Evolutionary conservation across 768 basidiomycete genomes (phyloP), one percentile per base, ranked within the genome.

Genomic region (Serendipita vermifera): DNA sequence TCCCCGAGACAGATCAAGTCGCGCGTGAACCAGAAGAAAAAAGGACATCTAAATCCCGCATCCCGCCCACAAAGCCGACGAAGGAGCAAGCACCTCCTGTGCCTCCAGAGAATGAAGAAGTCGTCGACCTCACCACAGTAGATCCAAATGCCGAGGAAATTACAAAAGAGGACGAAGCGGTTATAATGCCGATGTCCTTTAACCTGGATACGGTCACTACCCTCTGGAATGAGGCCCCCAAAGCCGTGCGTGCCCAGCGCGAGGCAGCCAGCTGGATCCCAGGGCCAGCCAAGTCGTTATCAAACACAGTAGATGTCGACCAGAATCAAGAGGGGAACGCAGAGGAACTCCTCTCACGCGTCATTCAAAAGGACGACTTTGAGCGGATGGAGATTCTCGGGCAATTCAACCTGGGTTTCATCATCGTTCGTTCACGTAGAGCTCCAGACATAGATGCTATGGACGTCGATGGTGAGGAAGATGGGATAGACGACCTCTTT

Each of bases 401-500:
- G 0, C 96, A 99, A 68, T 99, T 97, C 69, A 99, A 99, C 63
- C 76, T 84, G 31, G 93, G 93, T 0, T 99, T 99, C 69, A 90
- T 99, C 67, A 77, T 99, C 57, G 78, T 80, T 2, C 79, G 93
- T 4, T 77, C 85, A 61, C 71, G 72, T 57, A 72, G 72, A 59
- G 48, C 53, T 27, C 46, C 46, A 3, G 26, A 36, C 33, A 29
- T 9, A 15, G 17, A 43, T 22, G 33, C 57, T 6, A 31, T 57
- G 27, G 3, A 33, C 7, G 35, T 41, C 24, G 29, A 56, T n/a
- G 6, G 64, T 57, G 26, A 66, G 57, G 32, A 54, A 33, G 13
- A 58, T 36, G 13, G 35, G 11, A 72, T 80, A 70, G 93, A 98
- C 64, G 94, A 99, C 63, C 72, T 99, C 38, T 98, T 97, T 70